Percentiles rank a stretch among this genome's conserved stretches.
Conservation (phyloP, 164 flowering plant species). For the Vitis vinifera region DNA sequence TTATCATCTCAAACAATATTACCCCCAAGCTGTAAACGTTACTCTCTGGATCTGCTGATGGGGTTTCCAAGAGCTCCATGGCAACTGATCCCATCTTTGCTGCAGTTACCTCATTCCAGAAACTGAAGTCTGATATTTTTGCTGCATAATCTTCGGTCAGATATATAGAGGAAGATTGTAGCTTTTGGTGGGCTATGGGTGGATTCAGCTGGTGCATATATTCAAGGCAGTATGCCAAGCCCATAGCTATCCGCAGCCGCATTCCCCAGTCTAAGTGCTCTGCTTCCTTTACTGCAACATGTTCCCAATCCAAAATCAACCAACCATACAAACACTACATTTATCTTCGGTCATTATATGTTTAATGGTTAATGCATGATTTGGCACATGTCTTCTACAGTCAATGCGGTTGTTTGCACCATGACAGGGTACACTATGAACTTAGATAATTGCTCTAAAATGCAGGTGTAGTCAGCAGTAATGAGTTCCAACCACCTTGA, state of each 20-base stretch:
- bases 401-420: background rate
- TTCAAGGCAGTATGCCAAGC: conserved; percentile 77
- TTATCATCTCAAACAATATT: conserved; percentile 59
- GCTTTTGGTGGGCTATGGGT: conserved; percentile 46
- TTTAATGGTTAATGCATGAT: background rate
- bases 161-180: conserved; percentile 55
- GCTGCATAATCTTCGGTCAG: conserved; percentile 87
- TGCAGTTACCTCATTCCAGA: conserved; percentile 39
- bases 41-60: conserved; percentile 33
- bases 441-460: background rate
- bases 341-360: background rate
- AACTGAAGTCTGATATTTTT: conserved; percentile 62
- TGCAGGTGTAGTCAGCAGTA: background rate
- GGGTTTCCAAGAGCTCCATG: conserved; percentile 23
- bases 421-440: no score
- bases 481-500: background rate
- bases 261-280: conserved; percentile 74
- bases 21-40: conserved; percentile 64
- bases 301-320: conserved; percentile 3
- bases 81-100: conserved; percentile 34
- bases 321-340: background rate
- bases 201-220: conserved; percentile 70
- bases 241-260: conserved; percentile 73
- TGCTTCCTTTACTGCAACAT: conserved; percentile 66
- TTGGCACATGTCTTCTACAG: background rate